phyloP scores from a whole-genome alignment of 2,329 filamentous ascomycete genomes.

The Camptophora hylomeconis region DNA sequence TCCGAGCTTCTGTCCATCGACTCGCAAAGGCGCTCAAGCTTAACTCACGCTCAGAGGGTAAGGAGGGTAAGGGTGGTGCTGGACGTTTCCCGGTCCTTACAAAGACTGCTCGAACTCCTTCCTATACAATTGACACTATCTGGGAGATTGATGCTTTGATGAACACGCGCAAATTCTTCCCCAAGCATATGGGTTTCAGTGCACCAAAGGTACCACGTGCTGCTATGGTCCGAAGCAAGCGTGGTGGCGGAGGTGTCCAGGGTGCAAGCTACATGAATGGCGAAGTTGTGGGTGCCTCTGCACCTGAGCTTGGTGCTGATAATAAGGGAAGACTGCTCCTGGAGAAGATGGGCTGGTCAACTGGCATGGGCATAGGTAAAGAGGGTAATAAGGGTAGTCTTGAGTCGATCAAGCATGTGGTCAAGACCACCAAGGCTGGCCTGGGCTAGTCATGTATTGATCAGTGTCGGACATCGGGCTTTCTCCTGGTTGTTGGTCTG shows the following conservation, averaged over 20 bases:
- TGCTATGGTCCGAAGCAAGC: slow-evolving; percentile 19
- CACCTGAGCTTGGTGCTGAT: slow-evolving; percentile 67
- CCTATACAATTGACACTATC: slow-evolving; percentile 45
- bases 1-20: slow-evolving; percentile 68
- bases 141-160: slow-evolving; percentile 27
- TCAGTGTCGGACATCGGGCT: no score
- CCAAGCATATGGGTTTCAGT: slow-evolving; percentile 7
- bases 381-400: slow-evolving; percentile 77
- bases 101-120: slow-evolving; percentile 55
- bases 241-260: slow-evolving; percentile 26
- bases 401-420: slow-evolving; percentile 70
- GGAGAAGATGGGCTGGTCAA: slow-evolving; percentile 95
- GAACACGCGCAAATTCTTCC: slow-evolving; percentile 16
- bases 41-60: slow-evolving; percentile 72
- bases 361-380: slow-evolving; percentile 71
- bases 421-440: slow-evolving; percentile 77
- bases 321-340: slow-evolving; percentile 80
- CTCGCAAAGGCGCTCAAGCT: slow-evolving; percentile 62
- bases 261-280: slow-evolving; percentile 61
- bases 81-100: slow-evolving; percentile 65
- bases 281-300: slow-evolving; percentile 72
- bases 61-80: slow-evolving; percentile 55
- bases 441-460: slow-evolving; percentile 42
- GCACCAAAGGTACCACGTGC: slow-evolving; percentile 12
- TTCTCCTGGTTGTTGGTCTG: no score